Base-by-base conservation (phyloP, 495 filamentous ascomycete genomes). In the Penicillium diatomitis region DNA sequence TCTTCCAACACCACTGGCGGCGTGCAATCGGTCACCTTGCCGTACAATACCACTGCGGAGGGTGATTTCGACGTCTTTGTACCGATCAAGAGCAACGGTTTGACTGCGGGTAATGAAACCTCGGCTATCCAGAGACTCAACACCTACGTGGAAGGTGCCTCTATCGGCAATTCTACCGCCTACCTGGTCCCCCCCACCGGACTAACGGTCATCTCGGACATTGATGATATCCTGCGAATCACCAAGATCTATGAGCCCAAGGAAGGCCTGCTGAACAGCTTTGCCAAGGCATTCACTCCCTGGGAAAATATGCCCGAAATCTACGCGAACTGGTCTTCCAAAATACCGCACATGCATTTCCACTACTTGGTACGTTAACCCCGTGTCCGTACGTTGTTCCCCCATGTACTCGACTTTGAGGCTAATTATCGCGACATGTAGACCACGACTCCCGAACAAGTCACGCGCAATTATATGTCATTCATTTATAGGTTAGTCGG, bases 221-320 rank as follows among this genome's bases (percentile, higher is more conserved):
- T 89, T 52, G 86, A 89, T 49, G 86, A 90, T 62, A 86, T 88
- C 53, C 77, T 90, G 0, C 82, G 86, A 30, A 66, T 88, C n/a
- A 90, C 86, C 41, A 85, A 87, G 64, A 90, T 90, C 66, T 90
- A 87, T 63, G 59, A 83, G 36, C 86, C 86, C 1, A 70, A 76
- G 48, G 68, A 88, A 59, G 86, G 86, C 11, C 68, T 90, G 0
- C 69, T 88, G 10, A 90, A 90, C 64, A 82, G 84, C 4, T 90
- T 90, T 53, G 86, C 85, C 0, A 75, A 80, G 6, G 70, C 82
- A 1, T 90, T 84, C 66, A 72, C 67, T 0, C 74, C 78, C 0
- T 90, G 86, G 86, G 64, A 84, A 67, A 81, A 90, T 60, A 90
- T 90, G 86, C 86, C 86, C 0, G 76, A 76, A 4, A 78, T 86